phyloP scores from a whole-genome alignment of 495 filamentous ascomycete species.

The Glarea lozoyensis region DNA sequence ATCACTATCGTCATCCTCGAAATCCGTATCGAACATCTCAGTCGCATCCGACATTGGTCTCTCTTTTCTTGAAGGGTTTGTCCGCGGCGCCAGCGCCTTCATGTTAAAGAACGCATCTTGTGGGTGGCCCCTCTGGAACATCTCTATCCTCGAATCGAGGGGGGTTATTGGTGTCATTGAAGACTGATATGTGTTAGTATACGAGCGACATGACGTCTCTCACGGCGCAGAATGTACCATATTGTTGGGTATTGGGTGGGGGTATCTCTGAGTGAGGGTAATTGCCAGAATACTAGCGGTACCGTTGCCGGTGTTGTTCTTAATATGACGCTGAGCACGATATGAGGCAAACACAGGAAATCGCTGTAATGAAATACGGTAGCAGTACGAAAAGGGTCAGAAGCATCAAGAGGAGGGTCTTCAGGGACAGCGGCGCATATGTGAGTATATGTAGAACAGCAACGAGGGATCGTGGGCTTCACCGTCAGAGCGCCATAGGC shows the following conservation, averaged over 20 bases:
- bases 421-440: slow-evolving; percentile 17
- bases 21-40: slow-evolving; percentile 69
- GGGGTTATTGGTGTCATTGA: slow-evolving; percentile 13
- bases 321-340: slow-evolving; percentile 12
- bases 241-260: slow-evolving; percentile 12
- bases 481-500: slow-evolving; percentile 14
- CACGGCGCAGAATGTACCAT: slow-evolving; percentile 1
- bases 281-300: slow-evolving; percentile 18
- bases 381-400: slow-evolving; percentile 12
- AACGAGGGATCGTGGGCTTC: slow-evolving; percentile 11
- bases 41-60: slow-evolving; percentile 59
- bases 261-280: slow-evolving; percentile 11
- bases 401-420: slow-evolving; percentile 20
- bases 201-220: not conserved
- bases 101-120: slow-evolving; percentile 39
- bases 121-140: slow-evolving; percentile 36
- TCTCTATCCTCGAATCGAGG: slow-evolving; percentile 27
- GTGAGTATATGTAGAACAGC: slow-evolving; percentile 19
- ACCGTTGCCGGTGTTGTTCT: slow-evolving; percentile 21
- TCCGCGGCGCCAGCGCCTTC: slow-evolving; percentile 33
- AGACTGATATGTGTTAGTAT: slow-evolving; percentile 12
- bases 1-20: slow-evolving; percentile 54
- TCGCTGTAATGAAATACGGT: slow-evolving; percentile 9
- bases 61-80: too few relatives aligned
- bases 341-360: slow-evolving; percentile 13